phyloP scores from a whole-genome alignment of 306 rosid species.

The Benincasa hispida region DNA sequence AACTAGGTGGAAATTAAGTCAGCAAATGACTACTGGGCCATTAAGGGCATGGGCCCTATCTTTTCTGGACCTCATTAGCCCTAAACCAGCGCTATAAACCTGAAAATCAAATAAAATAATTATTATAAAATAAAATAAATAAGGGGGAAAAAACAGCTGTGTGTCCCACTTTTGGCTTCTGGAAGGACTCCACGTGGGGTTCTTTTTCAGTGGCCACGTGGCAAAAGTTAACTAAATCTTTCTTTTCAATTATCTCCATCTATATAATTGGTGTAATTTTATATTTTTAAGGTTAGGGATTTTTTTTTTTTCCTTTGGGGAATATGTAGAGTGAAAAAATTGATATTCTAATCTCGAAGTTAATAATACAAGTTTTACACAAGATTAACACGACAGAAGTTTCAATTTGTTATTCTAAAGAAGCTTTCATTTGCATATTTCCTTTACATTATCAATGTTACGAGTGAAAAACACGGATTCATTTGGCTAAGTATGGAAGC shows the following conservation, averaged over 20 bases:
- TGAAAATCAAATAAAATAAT: background rate
- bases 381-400: too few relatives aligned
- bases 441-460: too few relatives aligned
- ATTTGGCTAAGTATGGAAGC: too few relatives aligned
- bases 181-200: slow-evolving; percentile 1
- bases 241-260: background rate
- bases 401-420: too few relatives aligned
- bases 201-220: background rate
- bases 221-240: background rate
- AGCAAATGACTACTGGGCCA: background rate
- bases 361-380: too few relatives aligned
- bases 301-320: too few relatives aligned
- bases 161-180: background rate
- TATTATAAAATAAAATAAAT: background rate
- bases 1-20: background rate
- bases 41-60: background rate
- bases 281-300: too few relatives aligned
- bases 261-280: background rate
- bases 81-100: background rate
- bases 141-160: background rate
- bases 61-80: slow-evolving; percentile 1
- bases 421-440: too few relatives aligned
- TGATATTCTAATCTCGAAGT: too few relatives aligned
- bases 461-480: too few relatives aligned
- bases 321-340: too few relatives aligned